These are phyloP conservation scores for Takashimella koratensis DNA, from an alignment of 1,284 basidiomycete genomes.

Conservation along the genomic window DNA sequence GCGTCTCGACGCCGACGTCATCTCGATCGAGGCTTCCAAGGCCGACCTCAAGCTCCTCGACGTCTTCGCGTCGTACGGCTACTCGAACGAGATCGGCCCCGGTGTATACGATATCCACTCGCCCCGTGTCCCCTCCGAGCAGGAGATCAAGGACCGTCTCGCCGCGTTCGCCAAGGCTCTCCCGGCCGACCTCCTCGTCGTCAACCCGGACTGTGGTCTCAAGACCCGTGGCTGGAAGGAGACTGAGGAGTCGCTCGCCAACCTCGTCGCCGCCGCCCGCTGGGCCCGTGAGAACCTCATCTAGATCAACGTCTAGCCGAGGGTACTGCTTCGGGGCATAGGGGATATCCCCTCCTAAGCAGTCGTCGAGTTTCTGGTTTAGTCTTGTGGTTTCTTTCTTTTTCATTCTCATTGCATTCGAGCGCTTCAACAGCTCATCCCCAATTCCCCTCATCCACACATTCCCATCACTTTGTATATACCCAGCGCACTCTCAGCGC, in stretches of 20 bases:
- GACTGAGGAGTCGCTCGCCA: constrained; percentile 79
- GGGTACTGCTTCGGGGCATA: constrained; percentile 34
- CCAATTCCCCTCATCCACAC: constrained; percentile 8
- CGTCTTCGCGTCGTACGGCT: constrained; percentile 92
- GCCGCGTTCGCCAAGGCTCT: constrained; percentile 77
- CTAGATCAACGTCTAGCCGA: constrained; percentile 50
- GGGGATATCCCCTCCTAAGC: constrained; percentile 48
- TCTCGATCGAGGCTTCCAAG: constrained; percentile 98
- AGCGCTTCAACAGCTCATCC: constrained; percentile 16
- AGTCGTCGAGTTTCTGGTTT: neutral
- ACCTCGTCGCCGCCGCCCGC: constrained; percentile 82
- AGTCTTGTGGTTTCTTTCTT: constrained; percentile 3
- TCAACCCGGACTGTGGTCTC: constrained; percentile 80
- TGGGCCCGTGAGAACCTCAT: constrained; percentile 80
- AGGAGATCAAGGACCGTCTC: constrained; percentile 95
- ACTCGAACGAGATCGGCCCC: constrained; percentile 97
- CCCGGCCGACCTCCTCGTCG: constrained; percentile 69
- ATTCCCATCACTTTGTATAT: constrained; percentile 20
- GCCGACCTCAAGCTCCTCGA: constrained; percentile 94
- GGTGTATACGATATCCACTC: constrained; percentile 99
- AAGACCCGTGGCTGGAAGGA: constrained; percentile 97
- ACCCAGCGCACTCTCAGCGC: constrained; percentile 6
- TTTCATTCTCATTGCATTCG: constrained; percentile 1
- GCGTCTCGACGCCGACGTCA: constrained; percentile 96
- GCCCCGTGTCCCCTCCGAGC: constrained; percentile 87